These are phyloP conservation scores for Xylaria sp. DNA, from an alignment of 2,329 filamentous ascomycete species.

Conservation along the genomic window DNA sequence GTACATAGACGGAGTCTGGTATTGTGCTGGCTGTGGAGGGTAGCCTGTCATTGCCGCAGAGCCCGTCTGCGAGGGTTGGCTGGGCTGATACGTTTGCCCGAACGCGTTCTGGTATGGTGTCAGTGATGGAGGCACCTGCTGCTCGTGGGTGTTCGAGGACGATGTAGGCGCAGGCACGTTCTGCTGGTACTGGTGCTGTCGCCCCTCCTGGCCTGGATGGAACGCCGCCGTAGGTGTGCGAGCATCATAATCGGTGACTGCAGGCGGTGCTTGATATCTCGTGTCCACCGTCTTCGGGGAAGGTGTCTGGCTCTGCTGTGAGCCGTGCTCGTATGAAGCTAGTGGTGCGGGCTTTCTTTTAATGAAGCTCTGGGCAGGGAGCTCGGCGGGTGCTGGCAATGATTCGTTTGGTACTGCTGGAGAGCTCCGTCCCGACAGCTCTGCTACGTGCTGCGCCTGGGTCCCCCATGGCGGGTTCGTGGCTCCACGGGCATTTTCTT, in stretches of 20 bases:
- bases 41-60: conserved; percentile 11
- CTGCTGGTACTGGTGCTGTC: conserved; percentile 29
- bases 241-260: conserved; percentile 15
- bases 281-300: conserved; percentile 37
- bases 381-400: conserved; percentile 32
- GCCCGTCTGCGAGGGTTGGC: conserved; percentile 37
- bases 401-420: conserved; percentile 19
- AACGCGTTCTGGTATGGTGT: conserved; percentile 36
- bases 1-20: conserved; percentile 25
- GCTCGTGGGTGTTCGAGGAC: conserved; percentile 29
- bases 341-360: conserved; percentile 42
- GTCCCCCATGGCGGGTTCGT: neutral
- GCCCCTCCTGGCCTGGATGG: conserved; percentile 27
- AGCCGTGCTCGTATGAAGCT: conserved; percentile 26
- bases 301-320: conserved; percentile 36
- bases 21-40: conserved; percentile 29
- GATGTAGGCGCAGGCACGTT: conserved; percentile 23
- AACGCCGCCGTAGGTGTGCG: conserved; percentile 28
- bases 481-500: conserved; percentile 1
- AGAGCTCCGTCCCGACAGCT: conserved; percentile 10
- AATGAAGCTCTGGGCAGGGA: conserved; percentile 39
- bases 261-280: conserved; percentile 30
- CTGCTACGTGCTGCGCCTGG: conserved; percentile 5
- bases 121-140: conserved; percentile 32
- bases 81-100: conserved; percentile 40